A percentile compares a stretch with the other conserved stretches of the same genome.
Conservation (phyloP, 2,329 filamentous ascomycete species). For the Magnaporthiopsis rhizophila region DNA sequence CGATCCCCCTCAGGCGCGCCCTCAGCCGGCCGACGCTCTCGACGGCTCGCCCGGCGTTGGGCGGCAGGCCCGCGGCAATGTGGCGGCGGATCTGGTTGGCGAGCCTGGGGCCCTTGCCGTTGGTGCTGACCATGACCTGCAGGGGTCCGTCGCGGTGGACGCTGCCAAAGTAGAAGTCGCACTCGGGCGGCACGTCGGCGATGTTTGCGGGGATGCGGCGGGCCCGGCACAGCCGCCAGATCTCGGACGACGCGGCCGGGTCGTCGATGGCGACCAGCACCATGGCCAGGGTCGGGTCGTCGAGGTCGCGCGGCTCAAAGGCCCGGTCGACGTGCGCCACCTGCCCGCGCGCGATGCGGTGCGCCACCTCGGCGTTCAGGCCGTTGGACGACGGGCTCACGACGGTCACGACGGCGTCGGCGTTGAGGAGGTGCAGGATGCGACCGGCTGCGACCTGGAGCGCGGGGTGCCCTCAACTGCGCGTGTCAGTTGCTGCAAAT, state of each 20-base stretch:
- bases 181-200: conserved; percentile 91
- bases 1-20: conserved; percentile 68
- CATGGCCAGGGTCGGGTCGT: conserved; percentile 60
- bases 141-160: conserved; percentile 90
- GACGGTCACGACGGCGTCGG: conserved; percentile 83
- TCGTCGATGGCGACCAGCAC: conserved; percentile 92
- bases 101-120: conserved; percentile 87
- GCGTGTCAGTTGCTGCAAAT: too few species aligned
- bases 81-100: conserved; percentile 78
- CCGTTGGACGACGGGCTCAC: conserved; percentile 66
- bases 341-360: conserved; percentile 67
- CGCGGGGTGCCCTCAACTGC: conserved; percentile 9
- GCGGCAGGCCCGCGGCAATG: conserved; percentile 69
- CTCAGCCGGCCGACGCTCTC: conserved; percentile 74
- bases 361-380: conserved; percentile 80
- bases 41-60: conserved; percentile 77
- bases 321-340: conserved; percentile 73
- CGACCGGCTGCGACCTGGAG: conserved; percentile 85
- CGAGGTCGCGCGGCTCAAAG: conserved; percentile 82
- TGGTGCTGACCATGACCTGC: conserved; percentile 98
- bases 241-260: conserved; percentile 75
- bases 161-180: conserved; percentile 97
- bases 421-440: conserved; percentile 89
- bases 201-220: conserved; percentile 84
- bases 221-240: conserved; percentile 92